Evolutionary conservation across 495 filamentous ascomycete genomes (phyloP).

Genomic region (Penicillium mononematosum): DNA sequence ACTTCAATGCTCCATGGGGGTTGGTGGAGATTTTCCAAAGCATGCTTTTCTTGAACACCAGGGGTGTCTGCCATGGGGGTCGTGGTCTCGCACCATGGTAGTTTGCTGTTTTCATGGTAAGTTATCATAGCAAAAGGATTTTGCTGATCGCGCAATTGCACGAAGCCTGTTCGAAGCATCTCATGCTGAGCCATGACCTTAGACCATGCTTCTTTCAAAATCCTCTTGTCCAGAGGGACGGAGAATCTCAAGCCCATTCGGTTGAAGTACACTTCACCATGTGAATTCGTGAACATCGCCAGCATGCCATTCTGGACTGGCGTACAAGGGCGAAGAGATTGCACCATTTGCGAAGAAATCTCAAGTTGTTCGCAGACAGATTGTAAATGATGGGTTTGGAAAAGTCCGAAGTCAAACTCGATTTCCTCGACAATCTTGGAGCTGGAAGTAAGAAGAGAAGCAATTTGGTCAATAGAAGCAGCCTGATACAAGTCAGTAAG

Average conservation of each 20-base stretch:
- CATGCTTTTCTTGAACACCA: slow-evolving; percentile 15
- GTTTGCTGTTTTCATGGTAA: slow-evolving; percentile 33
- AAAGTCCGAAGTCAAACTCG: slow-evolving; percentile 28
- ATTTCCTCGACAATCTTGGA: slow-evolving; percentile 15
- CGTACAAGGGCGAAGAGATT: slow-evolving; percentile 45
- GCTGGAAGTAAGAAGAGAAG: slow-evolving; percentile 21
- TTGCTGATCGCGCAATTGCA: slow-evolving; percentile 42
- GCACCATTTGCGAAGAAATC: slow-evolving; percentile 21
- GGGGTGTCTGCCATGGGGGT: slow-evolving; percentile 21
- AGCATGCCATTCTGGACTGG: slow-evolving; percentile 84
- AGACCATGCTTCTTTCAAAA: slow-evolving; percentile 59
- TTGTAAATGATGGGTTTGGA: slow-evolving; percentile 57
- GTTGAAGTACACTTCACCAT: slow-evolving; percentile 73
- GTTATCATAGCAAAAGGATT: slow-evolving; percentile 67
- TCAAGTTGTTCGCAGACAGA: slow-evolving; percentile 36
- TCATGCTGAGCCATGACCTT: slow-evolving; percentile 53
- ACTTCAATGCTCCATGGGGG: slow-evolving; percentile 52
- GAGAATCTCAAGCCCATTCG: slow-evolving; percentile 63
- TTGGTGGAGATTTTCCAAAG: slow-evolving; percentile 38
- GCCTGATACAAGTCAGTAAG: slow-evolving; percentile 55
- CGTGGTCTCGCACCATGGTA: slow-evolving; percentile 45
- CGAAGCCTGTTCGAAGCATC: slow-evolving; percentile 74
- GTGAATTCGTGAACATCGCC: slow-evolving; percentile 66
- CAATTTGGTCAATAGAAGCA: slow-evolving; percentile 29
- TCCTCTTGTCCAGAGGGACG: slow-evolving; percentile 45